phyloP scores from a whole-genome alignment of 176 grass and related monocot genomes.

The Oryza nivara region DNA sequence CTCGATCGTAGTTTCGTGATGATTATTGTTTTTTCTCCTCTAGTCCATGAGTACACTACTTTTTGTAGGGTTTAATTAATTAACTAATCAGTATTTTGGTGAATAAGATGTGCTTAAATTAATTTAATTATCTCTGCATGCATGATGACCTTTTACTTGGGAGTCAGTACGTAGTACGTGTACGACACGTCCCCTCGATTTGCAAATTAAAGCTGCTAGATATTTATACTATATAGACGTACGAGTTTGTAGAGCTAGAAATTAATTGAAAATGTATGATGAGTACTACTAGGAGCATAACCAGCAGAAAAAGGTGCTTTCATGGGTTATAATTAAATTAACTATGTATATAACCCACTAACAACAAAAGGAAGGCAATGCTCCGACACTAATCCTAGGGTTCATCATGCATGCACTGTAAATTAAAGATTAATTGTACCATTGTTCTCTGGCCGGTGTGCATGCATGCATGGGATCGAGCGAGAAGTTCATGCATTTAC shows the following conservation, averaged over 20 bases:
- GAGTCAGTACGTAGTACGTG: slow-evolving; percentile 27
- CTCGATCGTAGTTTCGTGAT: not conserved
- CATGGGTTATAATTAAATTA: slow-evolving; percentile 18
- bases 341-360: not conserved
- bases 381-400: not conserved
- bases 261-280: not conserved
- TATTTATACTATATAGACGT: no score
- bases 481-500: not conserved
- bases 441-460: not conserved
- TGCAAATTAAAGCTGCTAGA: not conserved
- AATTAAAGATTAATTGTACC: not conserved
- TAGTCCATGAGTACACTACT: not conserved
- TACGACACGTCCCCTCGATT: not conserved
- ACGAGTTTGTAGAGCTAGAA: not conserved
- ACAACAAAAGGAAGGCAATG: slow-evolving; percentile 9
- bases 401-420: not conserved
- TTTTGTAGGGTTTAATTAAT: slow-evolving; percentile 1
- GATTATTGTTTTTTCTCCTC: not conserved
- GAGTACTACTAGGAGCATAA: not conserved
- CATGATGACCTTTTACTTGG: not conserved
- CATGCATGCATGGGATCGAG: not conserved
- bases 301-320: not conserved
- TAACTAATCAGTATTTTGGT: not conserved
- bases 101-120: not conserved
- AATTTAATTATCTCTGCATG: no score